Base-by-base conservation (phyloP, 2,329 filamentous ascomycete genomes). In the Colletotrichum abscissum region DNA sequence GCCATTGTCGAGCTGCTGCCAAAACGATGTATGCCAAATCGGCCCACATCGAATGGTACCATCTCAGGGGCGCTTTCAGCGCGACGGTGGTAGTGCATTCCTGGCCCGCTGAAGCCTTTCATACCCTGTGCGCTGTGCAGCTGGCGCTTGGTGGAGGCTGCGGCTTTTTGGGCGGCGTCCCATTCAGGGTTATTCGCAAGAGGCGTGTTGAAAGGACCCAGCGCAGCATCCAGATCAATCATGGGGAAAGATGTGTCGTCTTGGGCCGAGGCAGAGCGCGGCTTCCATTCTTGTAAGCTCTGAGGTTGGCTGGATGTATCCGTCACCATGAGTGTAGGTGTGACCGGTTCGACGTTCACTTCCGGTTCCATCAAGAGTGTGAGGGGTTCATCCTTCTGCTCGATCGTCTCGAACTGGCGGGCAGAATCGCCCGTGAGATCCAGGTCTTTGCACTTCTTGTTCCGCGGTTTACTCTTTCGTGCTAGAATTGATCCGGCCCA, bases 201-300 rank as follows among this genome's bases (percentile, higher is more conserved):
- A 30, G 94, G 93, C 0, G 95, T 97, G 78, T 97, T 97, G 82
- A 98, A 97, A 0, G 96, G 95, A 1, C 95, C 95, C 1, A 98
- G 88, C 30, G 96, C 97, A 22, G 95, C 96, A 83, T 99, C 97
- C 55, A 99, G 86, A 81, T 99, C 97, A 75, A 99, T 97, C 81
- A 98, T 93, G 8, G 94, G 92, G 78, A 92, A 94, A 65, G 92
- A 88, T 3, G 89, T 81, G 59, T 92, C 90, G 9, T 90, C 87
- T 2, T 81, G 82, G 55, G 77, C 82, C 74, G 78, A 80, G 33
- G 81, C 24, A 22, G 73, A 82, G 52, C 81, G 72, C 76, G 85
- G 82, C 56, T 84, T 85, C 78, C 84, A 84, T 3, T 81, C 73
- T 19, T 79, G 69, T 38, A 78, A 72, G 46, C 80, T 75, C 9